These are phyloP conservation scores for Naganishia cerealis DNA, from an alignment of 1,284 basidiomycete genomes.

Conservation along the genomic window DNA sequence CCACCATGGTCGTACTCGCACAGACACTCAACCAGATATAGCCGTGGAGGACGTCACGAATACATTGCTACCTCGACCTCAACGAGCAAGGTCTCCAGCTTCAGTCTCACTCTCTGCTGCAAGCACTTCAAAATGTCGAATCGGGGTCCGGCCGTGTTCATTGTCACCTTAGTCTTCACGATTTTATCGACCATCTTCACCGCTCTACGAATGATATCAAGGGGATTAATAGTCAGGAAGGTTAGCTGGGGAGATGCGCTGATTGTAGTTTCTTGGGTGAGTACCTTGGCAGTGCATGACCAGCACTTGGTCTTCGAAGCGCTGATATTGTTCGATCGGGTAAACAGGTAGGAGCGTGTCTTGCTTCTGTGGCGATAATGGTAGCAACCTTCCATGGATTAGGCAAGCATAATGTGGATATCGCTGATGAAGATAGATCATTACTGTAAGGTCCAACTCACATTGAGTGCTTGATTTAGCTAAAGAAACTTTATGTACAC, in stretches of 20 bases:
- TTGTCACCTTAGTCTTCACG: slow-evolving; percentile 41
- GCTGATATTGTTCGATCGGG: neutral
- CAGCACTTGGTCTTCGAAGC: neutral
- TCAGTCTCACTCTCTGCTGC: neutral
- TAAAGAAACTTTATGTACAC: slow-evolving; percentile 36
- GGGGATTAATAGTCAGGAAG: slow-evolving; percentile 47
- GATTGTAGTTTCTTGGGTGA: slow-evolving; percentile 49
- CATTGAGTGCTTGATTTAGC: slow-evolving; percentile 22
- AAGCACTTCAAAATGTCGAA: slow-evolving; percentile 2
- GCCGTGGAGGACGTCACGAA: neutral
- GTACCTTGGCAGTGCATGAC: neutral
- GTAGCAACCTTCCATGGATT: slow-evolving; percentile 44
- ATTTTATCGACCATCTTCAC: slow-evolving; percentile 47
- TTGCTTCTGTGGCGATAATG: slow-evolving; percentile 41
- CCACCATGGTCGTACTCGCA: neutral
- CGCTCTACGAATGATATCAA: slow-evolving; percentile 46
- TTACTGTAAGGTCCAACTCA: neutral
- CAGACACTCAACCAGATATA: neutral
- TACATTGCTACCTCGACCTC: neutral
- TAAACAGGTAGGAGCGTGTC: slow-evolving; percentile 13
- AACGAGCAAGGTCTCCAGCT: neutral
- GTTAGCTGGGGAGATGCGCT: slow-evolving; percentile 47
- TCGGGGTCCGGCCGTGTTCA: slow-evolving; percentile 25
- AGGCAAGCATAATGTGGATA: slow-evolving; percentile 44
- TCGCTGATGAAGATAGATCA: slow-evolving; percentile 32